Conservation (phyloP, 1,284 basidiomycete species). For the Hypsizygus ulmarius region DNA sequence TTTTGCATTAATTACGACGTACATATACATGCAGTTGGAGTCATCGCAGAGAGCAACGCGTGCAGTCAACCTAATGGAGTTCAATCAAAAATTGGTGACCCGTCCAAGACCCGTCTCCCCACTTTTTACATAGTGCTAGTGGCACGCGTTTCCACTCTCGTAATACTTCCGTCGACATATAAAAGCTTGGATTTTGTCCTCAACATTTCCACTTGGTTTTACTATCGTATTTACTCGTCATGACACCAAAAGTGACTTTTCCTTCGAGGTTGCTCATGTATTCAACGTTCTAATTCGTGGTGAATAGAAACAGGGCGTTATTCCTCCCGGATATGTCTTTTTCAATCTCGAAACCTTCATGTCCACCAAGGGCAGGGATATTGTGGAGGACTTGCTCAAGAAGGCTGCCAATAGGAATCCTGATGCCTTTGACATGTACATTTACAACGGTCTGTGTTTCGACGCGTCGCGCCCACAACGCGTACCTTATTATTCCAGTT, state of each 20-base stretch:
- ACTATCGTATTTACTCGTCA: no score
- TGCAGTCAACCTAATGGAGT: no score
- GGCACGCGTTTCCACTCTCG: no score
- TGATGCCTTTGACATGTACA: slow-evolving; percentile 37
- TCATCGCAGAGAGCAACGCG: no score
- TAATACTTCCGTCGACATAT: no score
- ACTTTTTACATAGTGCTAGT: not conserved
- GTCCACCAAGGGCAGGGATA: slow-evolving; percentile 28
- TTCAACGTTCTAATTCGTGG: slow-evolving; percentile 1
- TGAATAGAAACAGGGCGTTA: slow-evolving; percentile 10
- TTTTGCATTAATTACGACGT: no score
- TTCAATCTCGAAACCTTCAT: slow-evolving; percentile 30
- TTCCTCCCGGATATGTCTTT: slow-evolving; percentile 37
- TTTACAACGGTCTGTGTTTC: slow-evolving; percentile 35
- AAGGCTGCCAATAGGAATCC: slow-evolving; percentile 36
- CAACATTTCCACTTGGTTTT: no score
- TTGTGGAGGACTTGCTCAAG: slow-evolving; percentile 29
- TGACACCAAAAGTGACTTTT: no score
- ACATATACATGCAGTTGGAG: no score
- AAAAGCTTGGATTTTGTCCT: no score
- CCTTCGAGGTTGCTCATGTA: not conserved
- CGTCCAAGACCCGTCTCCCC: not conserved
- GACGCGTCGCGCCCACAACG: not conserved
- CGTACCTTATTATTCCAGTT: not conserved
- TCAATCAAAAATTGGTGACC: no score